Evolutionary conservation across 169 alveolate species (phyloP), one percentile per base, ranked within the genome.

Genomic region (Miamiensis avidus): DNA sequence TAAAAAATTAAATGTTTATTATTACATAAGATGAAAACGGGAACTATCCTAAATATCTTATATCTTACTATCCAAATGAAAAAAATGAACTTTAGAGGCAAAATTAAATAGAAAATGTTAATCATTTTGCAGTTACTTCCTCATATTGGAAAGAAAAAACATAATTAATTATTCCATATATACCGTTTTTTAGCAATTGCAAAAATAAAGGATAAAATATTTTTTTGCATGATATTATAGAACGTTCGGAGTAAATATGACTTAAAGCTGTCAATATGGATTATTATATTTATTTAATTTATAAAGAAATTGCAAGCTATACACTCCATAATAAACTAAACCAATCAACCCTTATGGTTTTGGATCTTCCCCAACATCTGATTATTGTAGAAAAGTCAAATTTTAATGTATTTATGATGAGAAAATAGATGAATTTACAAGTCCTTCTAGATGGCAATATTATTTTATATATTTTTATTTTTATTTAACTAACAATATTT

Each of bases 151-250:
- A 88, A n/a, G 89, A 86, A 65, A 82, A 84, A 30, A 73, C 64
- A 11, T 25, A 82, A 65, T 84, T 95, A 11, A 89, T 88, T 27
- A 29, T 92, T 25, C 95, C 96, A 31, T 91, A 88, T 83, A 83
- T 93, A 0, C 97, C 97, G 0, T 95, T 74, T 85, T 89, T 95
- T 29, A 87, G 95, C 1, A 95, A 95, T 87, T 95, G 97, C 49
- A 90, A 92, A 88, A 95, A 95, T 25, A 90, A 84, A 83, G 97
- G 96, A 28, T 75, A 85, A 34, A 85, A 89, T 83, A 92, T 95
- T 31, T 95, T 95, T n/a, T 83, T 95, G 72, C 91, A 95, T 93
- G 92, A 92, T 30, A 79, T 91, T 31, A 75, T 90, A 64, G 97
- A 95, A 74, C 84, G 89, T 74, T 64, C 88, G 73, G 34, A 86